These are phyloP conservation scores for Sinapis alba DNA, from an alignment of 441 rosid species.

Conservation along the genomic window DNA sequence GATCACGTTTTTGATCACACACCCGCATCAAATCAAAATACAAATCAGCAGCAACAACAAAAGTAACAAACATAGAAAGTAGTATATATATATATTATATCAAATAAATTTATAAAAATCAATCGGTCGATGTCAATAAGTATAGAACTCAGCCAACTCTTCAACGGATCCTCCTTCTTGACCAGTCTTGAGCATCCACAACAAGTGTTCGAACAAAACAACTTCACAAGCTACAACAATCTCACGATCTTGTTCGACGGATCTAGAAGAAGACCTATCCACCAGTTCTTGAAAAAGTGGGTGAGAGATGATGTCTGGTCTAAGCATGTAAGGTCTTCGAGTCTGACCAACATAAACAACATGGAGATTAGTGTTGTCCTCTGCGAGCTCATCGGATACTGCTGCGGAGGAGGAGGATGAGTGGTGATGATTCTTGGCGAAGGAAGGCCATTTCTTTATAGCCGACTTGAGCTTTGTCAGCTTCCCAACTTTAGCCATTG, in stretches of 20 bases:
- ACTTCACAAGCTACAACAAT: conserved; percentile 81
- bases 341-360: conserved; percentile 86
- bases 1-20: conserved; percentile 36
- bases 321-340: conserved; percentile 66
- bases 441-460: conserved; percentile 76
- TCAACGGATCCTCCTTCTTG: conserved; percentile 42
- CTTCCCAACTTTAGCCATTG: conserved; percentile 76
- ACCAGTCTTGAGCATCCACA: conserved; percentile 81
- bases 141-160: conserved; percentile 64
- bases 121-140: conserved; percentile 43
- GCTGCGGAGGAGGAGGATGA: conserved; percentile 44
- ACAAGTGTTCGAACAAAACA: conserved; percentile 84
- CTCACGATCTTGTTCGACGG: conserved; percentile 38
- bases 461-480: conserved; percentile 89
- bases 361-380: conserved; percentile 43
- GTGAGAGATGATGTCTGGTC: conserved; percentile 58
- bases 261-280: conserved; percentile 50
- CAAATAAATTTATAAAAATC: conserved; percentile 17
- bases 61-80: conserved; percentile 2
- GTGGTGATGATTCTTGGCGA: conserved; percentile 53
- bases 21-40: conserved; percentile 35
- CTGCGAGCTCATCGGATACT: conserved; percentile 16
- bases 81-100: conserved; percentile 30
- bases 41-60: conserved; percentile 18
- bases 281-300: conserved; percentile 81